Percentiles rank a stretch among this genome's conserved stretches.
Conservation (phyloP, 1,284 basidiomycete species). For the Thecaphora frezii region DNA sequence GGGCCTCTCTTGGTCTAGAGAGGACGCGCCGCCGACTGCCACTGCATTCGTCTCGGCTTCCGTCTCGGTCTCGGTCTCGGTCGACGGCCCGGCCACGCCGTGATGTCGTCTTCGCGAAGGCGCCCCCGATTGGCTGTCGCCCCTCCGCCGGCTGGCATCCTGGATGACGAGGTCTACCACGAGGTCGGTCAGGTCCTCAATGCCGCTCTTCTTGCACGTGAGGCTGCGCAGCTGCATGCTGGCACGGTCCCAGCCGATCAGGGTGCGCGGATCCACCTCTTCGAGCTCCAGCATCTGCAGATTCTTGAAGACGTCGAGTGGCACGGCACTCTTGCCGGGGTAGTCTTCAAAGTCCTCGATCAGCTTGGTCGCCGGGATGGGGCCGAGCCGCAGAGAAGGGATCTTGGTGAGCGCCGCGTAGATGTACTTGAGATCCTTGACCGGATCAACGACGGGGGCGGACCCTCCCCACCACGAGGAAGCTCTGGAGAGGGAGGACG, state of each 20-base stretch:
- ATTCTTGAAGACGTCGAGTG: constrained; percentile 81
- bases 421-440: constrained; percentile 72
- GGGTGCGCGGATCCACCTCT: constrained; percentile 77
- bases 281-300: constrained; percentile 72
- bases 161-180: constrained; percentile 75
- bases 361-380: constrained; percentile 65
- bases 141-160: constrained; percentile 62
- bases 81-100: neutral
- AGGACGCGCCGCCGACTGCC: neutral
- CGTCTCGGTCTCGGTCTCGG: neutral
- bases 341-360: constrained; percentile 73
- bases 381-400: constrained; percentile 66
- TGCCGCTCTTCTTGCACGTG: constrained; percentile 73
- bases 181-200: constrained; percentile 80
- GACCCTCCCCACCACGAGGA: constrained; percentile 29
- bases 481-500: constrained; percentile 64
- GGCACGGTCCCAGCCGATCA: constrained; percentile 83
- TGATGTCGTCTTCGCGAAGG: neutral
- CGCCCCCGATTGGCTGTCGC: constrained; percentile 11
- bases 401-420: constrained; percentile 85
- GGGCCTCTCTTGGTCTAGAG: constrained; percentile 56
- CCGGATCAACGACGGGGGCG: constrained; percentile 64
- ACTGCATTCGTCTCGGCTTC: neutral
- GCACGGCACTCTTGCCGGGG: constrained; percentile 74
- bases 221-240: constrained; percentile 73